These are phyloP conservation scores for Cyclanthera cordifolia DNA, from an alignment of 306 rosid species.

Conservation along the genomic window DNA sequence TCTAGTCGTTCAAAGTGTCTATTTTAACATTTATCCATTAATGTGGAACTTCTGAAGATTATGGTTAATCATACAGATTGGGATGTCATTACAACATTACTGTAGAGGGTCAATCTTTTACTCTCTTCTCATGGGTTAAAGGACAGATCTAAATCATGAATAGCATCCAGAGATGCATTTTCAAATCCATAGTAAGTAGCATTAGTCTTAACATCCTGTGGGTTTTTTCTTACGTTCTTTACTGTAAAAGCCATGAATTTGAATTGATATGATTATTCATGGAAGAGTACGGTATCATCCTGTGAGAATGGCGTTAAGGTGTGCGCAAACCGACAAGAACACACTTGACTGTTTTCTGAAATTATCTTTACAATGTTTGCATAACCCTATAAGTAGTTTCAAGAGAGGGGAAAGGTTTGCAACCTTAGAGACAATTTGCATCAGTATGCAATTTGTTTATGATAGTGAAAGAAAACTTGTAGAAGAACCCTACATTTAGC, in stretches of 20 bases:
- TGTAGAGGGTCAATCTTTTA: background rate
- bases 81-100: background rate
- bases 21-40: background rate
- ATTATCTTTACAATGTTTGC: too few species aligned
- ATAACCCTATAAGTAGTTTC: too few species aligned
- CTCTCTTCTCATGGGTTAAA: background rate
- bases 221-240: background rate
- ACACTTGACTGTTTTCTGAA: too few species aligned
- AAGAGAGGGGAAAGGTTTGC: too few species aligned
- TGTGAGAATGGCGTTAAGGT: too few species aligned
- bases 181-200: background rate
- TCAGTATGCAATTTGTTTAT: too few species aligned
- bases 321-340: too few species aligned
- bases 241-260: background rate
- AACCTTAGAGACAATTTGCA: too few species aligned
- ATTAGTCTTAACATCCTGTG: background rate
- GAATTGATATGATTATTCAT: background rate
- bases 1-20: background rate
- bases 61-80: background rate
- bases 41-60: constrained; percentile 5
- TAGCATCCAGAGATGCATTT: background rate
- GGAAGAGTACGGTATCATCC: background rate
- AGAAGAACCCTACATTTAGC: too few species aligned
- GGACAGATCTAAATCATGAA: background rate
- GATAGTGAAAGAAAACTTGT: too few species aligned